phyloP scores from a whole-genome alignment of 1,284 basidiomycete species.

The Moesziomyces aphidis region DNA sequence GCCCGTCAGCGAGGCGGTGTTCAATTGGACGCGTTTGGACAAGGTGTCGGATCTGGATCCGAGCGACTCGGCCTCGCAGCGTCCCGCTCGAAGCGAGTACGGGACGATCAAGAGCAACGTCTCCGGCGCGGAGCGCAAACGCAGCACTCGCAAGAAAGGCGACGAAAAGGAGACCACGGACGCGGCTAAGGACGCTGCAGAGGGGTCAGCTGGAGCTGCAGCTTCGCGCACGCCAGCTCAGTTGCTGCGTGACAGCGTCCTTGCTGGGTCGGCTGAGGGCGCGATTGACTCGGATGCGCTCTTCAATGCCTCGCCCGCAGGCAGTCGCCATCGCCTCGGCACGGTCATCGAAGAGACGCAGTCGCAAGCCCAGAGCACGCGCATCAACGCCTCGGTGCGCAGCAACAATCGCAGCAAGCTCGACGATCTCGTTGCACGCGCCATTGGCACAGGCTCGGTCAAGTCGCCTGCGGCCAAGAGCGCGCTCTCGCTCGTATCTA shows the following conservation, averaged over 20 bases:
- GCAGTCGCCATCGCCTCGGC: slow-evolving; percentile 31
- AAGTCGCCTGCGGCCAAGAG: slow-evolving; percentile 21
- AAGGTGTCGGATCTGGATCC: slow-evolving; percentile 48
- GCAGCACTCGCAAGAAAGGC: slow-evolving; percentile 15
- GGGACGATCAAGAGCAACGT: slow-evolving; percentile 46
- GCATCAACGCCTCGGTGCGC: slow-evolving; percentile 35
- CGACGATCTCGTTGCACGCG: slow-evolving; percentile 17
- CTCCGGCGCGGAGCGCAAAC: slow-evolving; percentile 19
- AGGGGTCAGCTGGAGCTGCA: not conserved
- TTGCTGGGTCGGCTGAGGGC: slow-evolving; percentile 13
- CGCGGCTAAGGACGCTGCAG: not conserved
- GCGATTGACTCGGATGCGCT: slow-evolving; percentile 12
- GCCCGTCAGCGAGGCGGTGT: slow-evolving; percentile 50
- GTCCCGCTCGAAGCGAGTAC: slow-evolving; percentile 51
- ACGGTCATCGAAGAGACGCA: slow-evolving; percentile 58
- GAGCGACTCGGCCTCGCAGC: slow-evolving; percentile 57
- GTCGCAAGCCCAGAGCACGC: slow-evolving; percentile 51
- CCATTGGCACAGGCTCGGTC: slow-evolving; percentile 15
- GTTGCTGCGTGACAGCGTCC: slow-evolving; percentile 36
- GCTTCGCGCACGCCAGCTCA: slow-evolving; percentile 42
- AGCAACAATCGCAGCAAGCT: slow-evolving; percentile 34
- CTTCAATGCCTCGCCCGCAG: slow-evolving; percentile 18
- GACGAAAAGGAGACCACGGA: slow-evolving; percentile 5
- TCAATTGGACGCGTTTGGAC: slow-evolving; percentile 44
- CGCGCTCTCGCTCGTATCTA: slow-evolving; percentile 36